Conservation (phyloP, 2,329 filamentous ascomycete species). For the Talaromyces verruculosus region DNA sequence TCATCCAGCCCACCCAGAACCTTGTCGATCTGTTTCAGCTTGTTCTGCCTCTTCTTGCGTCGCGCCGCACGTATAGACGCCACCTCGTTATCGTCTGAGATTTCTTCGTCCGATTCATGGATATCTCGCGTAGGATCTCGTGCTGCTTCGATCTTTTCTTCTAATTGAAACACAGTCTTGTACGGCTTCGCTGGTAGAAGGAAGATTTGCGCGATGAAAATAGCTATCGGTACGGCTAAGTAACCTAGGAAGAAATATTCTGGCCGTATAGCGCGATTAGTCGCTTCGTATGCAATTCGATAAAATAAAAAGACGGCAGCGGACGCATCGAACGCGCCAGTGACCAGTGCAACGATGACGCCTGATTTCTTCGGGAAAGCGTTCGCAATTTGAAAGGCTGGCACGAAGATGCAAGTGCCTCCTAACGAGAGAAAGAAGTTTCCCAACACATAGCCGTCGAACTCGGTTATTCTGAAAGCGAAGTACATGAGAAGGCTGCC, state of each 20-base stretch:
- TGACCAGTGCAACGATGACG: constrained; percentile 73
- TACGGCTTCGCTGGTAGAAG: constrained; percentile 72
- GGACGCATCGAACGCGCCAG: constrained; percentile 79
- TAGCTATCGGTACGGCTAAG: constrained; percentile 66
- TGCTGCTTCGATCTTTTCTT: constrained; percentile 62
- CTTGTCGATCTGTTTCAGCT: constrained; percentile 67
- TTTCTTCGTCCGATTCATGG: constrained; percentile 53
- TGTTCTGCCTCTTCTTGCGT: constrained; percentile 59
- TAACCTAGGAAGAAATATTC: constrained; percentile 70
- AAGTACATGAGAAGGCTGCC: constrained; percentile 73
- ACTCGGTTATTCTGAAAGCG: constrained; percentile 57
- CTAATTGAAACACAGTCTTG: constrained; percentile 75
- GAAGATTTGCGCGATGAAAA: constrained; percentile 64
- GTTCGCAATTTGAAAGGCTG: constrained; percentile 79
- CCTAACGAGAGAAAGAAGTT: constrained; percentile 75
- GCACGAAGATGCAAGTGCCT: constrained; percentile 77
- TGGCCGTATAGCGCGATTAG: constrained; percentile 43
- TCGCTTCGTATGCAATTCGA: constrained; percentile 67
- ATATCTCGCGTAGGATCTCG: constrained; percentile 37
- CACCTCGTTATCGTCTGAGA: constrained; percentile 52
- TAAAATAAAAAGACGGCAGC: constrained; percentile 76
- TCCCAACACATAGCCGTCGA: constrained; percentile 73
- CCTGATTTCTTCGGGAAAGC: constrained; percentile 74
- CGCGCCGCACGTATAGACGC: constrained; percentile 53
- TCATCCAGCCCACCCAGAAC: constrained; percentile 67